A percentile compares a stretch with the other conserved stretches of the same genome.
Evolutionary conservation across 306 rosid genomes (phyloP).

Genomic region (Cicer pinnatifidum): DNA sequence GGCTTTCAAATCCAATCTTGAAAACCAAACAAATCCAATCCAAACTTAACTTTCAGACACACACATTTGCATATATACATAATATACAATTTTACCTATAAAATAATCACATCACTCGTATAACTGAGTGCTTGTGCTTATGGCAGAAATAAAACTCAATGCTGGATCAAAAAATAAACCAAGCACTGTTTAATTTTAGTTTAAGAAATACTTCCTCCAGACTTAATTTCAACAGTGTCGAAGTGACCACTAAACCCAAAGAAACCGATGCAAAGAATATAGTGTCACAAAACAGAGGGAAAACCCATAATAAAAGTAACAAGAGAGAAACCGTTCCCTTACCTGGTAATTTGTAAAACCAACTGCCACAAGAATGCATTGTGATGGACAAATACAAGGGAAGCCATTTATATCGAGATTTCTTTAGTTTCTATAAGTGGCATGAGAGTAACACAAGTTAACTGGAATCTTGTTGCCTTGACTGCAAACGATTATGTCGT

Average conservation of each 20-base stretch:
- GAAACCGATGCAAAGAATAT: slow-evolving; percentile 27
- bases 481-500: slow-evolving; percentile 41
- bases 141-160: too few species aligned
- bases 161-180: too few species aligned
- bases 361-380: slow-evolving; percentile 52
- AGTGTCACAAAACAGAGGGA: not conserved
- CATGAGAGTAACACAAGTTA: slow-evolving; percentile 46
- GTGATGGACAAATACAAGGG: slow-evolving; percentile 55
- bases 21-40: not conserved
- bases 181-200: too few species aligned
- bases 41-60: not conserved
- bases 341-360: slow-evolving; percentile 55
- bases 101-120: too few species aligned
- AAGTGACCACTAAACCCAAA: not conserved
- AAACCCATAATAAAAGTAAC: not conserved
- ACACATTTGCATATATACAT: not conserved
- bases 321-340: slow-evolving; percentile 40
- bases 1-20: not conserved
- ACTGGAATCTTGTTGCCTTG: slow-evolving; percentile 62
- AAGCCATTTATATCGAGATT: slow-evolving; percentile 52
- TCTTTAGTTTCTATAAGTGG: slow-evolving; percentile 46
- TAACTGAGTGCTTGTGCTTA: too few species aligned
- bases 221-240: too few species aligned
- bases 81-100: too few species aligned
- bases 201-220: too few species aligned